Percentiles rank a stretch among this genome's conserved stretches.
These are phyloP conservation scores for Massariosphaeria phaeospora DNA, from an alignment of 495 filamentous ascomycete species.

Conservation along the genomic window DNA sequence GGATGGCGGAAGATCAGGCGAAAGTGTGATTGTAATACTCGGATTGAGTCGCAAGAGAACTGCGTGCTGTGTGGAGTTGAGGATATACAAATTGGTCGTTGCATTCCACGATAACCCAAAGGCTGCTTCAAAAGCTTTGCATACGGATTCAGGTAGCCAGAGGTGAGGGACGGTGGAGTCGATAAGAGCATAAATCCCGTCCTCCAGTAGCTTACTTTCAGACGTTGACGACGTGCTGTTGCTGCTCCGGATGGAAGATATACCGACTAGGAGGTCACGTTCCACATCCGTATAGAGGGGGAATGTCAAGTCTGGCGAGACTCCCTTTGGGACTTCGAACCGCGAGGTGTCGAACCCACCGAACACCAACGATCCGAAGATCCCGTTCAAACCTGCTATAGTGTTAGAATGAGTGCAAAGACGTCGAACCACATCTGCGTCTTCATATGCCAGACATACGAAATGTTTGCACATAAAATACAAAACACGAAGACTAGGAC, in stretches of 20 bases:
- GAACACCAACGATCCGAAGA: slow-evolving; percentile 50
- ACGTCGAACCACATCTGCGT: too few species aligned
- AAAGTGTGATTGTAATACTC: slow-evolving; percentile 49
- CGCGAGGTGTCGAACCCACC: slow-evolving; percentile 53
- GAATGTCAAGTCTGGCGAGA: slow-evolving; percentile 42
- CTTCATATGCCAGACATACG: background rate
- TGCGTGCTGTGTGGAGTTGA: slow-evolving; percentile 36
- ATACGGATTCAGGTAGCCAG: slow-evolving; percentile 38
- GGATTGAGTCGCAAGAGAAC: slow-evolving; percentile 40
- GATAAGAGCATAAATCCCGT: slow-evolving; percentile 33
- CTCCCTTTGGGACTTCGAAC: slow-evolving; percentile 44
- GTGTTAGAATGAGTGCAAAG: slow-evolving; percentile 34
- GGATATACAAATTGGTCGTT: slow-evolving; percentile 33
- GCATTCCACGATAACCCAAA: slow-evolving; percentile 39
- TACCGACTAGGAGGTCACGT: slow-evolving; percentile 48
- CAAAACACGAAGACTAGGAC: slow-evolving; percentile 11
- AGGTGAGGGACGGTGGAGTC: slow-evolving; percentile 36
- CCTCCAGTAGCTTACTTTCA: slow-evolving; percentile 21
- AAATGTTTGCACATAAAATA: background rate
- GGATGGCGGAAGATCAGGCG: slow-evolving; percentile 37
- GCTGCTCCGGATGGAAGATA: slow-evolving; percentile 42
- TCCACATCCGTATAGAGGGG: slow-evolving; percentile 46
- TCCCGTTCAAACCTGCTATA: slow-evolving; percentile 43
- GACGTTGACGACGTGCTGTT: slow-evolving; percentile 18
- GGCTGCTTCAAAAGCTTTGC: slow-evolving; percentile 35